A percentile compares a stretch with the other conserved stretches of the same genome.
These are phyloP conservation scores for Xylariaceae sp. DNA, from an alignment of 2,329 filamentous ascomycete genomes.

Conservation along the genomic window DNA sequence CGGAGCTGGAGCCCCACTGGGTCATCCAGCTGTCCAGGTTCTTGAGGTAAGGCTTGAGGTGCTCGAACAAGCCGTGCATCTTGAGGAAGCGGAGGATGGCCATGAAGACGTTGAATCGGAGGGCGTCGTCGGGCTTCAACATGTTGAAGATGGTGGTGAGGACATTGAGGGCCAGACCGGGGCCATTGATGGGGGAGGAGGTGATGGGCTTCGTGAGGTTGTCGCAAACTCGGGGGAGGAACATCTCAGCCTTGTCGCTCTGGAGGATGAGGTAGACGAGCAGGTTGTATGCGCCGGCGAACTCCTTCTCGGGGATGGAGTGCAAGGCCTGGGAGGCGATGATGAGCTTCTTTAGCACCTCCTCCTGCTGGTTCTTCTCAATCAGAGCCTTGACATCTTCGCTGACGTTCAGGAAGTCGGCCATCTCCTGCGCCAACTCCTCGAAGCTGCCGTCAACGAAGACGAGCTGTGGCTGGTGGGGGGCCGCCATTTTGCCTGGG, in stretches of 20 bases:
- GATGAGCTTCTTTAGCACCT: slow-evolving; percentile 84
- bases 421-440: slow-evolving; percentile 90
- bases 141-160: slow-evolving; percentile 97
- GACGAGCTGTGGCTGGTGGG: slow-evolving; percentile 52
- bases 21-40: slow-evolving; percentile 77
- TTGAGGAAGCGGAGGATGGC: slow-evolving; percentile 82
- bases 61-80: slow-evolving; percentile 70
- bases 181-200: slow-evolving; percentile 78
- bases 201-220: slow-evolving; percentile 84
- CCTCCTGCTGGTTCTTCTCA: slow-evolving; percentile 72
- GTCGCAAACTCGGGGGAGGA: slow-evolving; percentile 81
- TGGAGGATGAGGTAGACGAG: slow-evolving; percentile 89
- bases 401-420: slow-evolving; percentile 83
- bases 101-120: slow-evolving; percentile 85
- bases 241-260: slow-evolving; percentile 76
- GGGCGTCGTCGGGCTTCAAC: slow-evolving; percentile 66
- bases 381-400: slow-evolving; percentile 72
- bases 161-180: slow-evolving; percentile 80
- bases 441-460: slow-evolving; percentile 89
- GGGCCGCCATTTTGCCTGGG: slow-evolving; percentile 30
- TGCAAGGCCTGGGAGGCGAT: slow-evolving; percentile 72
- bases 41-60: slow-evolving; percentile 75
- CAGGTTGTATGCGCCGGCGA: slow-evolving; percentile 93
- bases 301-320: slow-evolving; percentile 89
- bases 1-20: slow-evolving; percentile 75